A percentile compares a stretch with the other conserved stretches of the same genome.
phyloP scores from a whole-genome alignment of 495 filamentous ascomycete species.

The Penicillium simplicissimum region DNA sequence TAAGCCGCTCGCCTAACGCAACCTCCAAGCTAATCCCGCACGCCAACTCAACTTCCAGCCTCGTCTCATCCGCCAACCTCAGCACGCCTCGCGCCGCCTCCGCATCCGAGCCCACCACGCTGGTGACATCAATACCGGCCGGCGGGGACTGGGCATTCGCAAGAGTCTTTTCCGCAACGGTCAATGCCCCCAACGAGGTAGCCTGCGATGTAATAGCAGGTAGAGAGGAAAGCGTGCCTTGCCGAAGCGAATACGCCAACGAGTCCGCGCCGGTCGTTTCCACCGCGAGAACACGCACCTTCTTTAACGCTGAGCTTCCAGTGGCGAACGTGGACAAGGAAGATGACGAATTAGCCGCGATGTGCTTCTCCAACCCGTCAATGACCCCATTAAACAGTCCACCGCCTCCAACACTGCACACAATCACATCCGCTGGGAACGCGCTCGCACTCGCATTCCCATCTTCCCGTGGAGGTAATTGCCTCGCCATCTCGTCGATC shows the following conservation, averaged over 20 bases:
- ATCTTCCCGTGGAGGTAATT: conserved; percentile 43
- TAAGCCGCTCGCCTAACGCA: conserved; percentile 45
- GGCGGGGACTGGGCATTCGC: conserved; percentile 50
- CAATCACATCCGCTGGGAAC: conserved; percentile 60
- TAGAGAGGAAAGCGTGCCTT: conserved; percentile 59
- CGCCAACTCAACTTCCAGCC: conserved; percentile 76
- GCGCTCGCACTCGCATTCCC: conserved; percentile 15
- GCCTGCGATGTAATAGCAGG: conserved; percentile 75
- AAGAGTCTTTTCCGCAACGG: conserved; percentile 69
- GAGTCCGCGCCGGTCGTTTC: conserved; percentile 79
- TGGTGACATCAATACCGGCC: conserved; percentile 51
- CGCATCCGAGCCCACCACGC: conserved; percentile 69
- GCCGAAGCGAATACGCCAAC: conserved; percentile 57
- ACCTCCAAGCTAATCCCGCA: conserved; percentile 74
- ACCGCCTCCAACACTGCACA: conserved; percentile 85
- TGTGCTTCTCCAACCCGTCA: conserved; percentile 59
- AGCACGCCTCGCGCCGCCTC: conserved; percentile 75
- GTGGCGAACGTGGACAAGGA: not conserved
- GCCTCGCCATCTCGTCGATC: conserved; percentile 66
- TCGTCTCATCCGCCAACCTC: conserved; percentile 72
- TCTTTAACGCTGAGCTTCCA: not conserved
- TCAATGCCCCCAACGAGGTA: conserved; percentile 68
- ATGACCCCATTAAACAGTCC: conserved; percentile 79
- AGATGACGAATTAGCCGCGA: conserved; percentile 5
- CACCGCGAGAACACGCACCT: conserved; percentile 64